Evolutionary conservation across 192 early-diverging fungal genomes (phyloP).

Genomic region (Dissophora ornata): DNA sequence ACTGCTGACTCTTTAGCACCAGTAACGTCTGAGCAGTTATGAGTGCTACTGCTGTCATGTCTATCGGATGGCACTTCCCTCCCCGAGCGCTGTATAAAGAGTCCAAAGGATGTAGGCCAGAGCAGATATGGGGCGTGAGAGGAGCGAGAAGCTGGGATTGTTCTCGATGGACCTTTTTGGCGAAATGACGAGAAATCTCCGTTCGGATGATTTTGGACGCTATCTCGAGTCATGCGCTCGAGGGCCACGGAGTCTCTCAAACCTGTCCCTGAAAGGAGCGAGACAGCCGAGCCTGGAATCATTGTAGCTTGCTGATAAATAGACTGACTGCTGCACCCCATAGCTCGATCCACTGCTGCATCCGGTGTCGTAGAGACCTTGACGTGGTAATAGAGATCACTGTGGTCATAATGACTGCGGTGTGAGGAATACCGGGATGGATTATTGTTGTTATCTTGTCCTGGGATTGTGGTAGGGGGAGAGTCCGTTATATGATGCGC

Average conservation of each 20-base stretch:
- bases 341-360: not conserved
- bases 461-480: not conserved
- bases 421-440: too few species aligned
- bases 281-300: slow-evolving; percentile 18
- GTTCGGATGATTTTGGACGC: too few species aligned
- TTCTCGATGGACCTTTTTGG: not conserved
- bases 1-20: not conserved
- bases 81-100: slow-evolving; percentile 11
- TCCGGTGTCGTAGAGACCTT: not conserved
- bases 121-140: not conserved
- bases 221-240: too few species aligned
- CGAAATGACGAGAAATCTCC: not conserved
- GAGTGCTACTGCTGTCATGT: not conserved
- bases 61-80: not conserved
- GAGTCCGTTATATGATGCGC: not conserved
- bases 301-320: slow-evolving; percentile 6
- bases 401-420: too few species aligned
- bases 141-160: not conserved
- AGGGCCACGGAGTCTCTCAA: too few species aligned
- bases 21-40: too few species aligned
- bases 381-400: not conserved
- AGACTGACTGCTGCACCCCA: not conserved
- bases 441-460: too few species aligned
- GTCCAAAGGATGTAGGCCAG: slow-evolving; percentile 23
- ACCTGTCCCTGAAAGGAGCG: not conserved